Evolutionary conservation across 1,284 basidiomycete genomes (phyloP), one percentile per base, ranked within the genome.

Genomic region (Quambalaria eucalypti): DNA sequence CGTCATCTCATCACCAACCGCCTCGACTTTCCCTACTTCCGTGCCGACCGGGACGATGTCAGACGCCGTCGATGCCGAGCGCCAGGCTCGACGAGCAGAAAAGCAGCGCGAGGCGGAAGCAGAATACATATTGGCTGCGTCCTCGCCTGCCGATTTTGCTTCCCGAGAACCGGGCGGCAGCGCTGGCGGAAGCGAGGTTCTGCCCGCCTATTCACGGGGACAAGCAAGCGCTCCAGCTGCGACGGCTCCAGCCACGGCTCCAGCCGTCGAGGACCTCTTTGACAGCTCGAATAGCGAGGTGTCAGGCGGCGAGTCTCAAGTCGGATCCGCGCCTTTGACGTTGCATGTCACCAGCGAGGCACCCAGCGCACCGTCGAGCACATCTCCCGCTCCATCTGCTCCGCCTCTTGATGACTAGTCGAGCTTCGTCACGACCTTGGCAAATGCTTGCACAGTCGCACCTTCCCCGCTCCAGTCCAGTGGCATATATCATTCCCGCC

Each of bases 41-140:
- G n/a, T n/a, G n/a, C n/a, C n/a, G n/a, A n/a, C n/a, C n/a, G n/a
- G n/a, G n/a, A n/a, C n/a, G n/a, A n/a, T n/a, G n/a, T n/a, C n/a
- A n/a, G n/a, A n/a, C n/a, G n/a, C n/a, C 5, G 21, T 39, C 16
- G 21, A 21, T 10, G 36, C 42, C 42, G 42, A 21, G 6, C 42
- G n/a, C 42, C 16, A 12, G 21, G 12, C 21, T 6, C 42, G 42
- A 23, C 21, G 21, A 7, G 42, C 42, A 7, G 42, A 46, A 26
- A 46, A 46, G 42, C 42, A 46, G 25, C 42, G 42, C 42, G 42
- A 46, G 25, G 42, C 42, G 6, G 42, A 46, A 12, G 42, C 19
- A 23, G 42, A 46, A 21, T 14, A 14, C 14, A 21, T 21, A 12
- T 21, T 46, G 16, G 21, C 12, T 12, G 21, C 42, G 4, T 46